A percentile compares a stretch with the other conserved stretches of the same genome.
phyloP scores from a whole-genome alignment of 106 monocot genomes.

The Allium fistulosum region DNA sequence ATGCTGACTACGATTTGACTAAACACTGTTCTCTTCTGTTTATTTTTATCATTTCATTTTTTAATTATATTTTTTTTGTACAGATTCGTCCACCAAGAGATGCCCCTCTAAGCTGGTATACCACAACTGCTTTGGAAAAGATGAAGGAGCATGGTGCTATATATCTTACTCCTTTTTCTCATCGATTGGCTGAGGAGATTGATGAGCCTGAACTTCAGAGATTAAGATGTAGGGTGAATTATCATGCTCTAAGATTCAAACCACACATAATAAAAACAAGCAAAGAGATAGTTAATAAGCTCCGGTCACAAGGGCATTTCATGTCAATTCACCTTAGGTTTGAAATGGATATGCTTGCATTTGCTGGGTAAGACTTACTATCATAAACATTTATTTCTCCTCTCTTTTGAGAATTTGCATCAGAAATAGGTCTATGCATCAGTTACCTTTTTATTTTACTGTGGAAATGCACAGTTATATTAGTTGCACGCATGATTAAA shows the following conservation, averaged over 20 bases:
- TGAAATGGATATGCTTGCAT: conserved; percentile 99
- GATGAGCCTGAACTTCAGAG: conserved; percentile 80
- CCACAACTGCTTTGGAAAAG: conserved; percentile 60
- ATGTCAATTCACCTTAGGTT: conserved; percentile 98
- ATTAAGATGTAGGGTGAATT: conserved; percentile 85
- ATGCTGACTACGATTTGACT: not conserved
- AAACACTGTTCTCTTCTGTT: too few species aligned
- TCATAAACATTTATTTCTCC: not conserved
- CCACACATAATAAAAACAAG: conserved; percentile 90
- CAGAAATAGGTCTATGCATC: not conserved
- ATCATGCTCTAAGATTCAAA: conserved; percentile 88
- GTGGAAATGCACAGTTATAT: too few species aligned
- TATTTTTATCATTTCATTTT: not conserved
- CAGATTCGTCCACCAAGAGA: conserved; percentile 91
- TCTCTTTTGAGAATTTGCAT: not conserved
- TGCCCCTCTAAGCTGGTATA: conserved; percentile 79
- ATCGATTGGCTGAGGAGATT: conserved; percentile 84
- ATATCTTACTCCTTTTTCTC: conserved; percentile 88
- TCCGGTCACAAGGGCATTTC: conserved; percentile 78
- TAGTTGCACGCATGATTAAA: too few species aligned
- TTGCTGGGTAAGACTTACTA: conserved; percentile 73
- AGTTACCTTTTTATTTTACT: not conserved
- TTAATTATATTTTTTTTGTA: not conserved
- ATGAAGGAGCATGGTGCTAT: conserved; percentile 79
- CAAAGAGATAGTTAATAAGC: conserved; percentile 63